Percentiles rank a stretch among this genome's conserved stretches.
These are phyloP conservation scores for Nannochloropsis salina DNA, from an alignment of 108 stramenopile species.

Conservation along the genomic window DNA sequence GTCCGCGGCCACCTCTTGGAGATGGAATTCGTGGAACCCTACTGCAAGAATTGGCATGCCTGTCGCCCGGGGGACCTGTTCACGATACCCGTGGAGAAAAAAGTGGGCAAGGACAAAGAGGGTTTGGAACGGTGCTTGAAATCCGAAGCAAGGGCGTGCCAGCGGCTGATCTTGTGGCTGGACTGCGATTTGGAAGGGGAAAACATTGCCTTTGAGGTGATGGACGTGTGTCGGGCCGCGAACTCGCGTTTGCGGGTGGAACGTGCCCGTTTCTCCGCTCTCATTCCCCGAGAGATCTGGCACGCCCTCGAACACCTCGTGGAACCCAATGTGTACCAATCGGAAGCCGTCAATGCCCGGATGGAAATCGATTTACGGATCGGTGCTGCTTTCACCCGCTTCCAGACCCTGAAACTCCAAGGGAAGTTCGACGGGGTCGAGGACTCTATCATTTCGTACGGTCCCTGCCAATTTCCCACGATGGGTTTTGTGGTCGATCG, in stretches of 20 bases:
- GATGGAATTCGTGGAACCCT: conserved; percentile 80
- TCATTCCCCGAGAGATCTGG: conserved; percentile 78
- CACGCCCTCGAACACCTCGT: conserved; percentile 73
- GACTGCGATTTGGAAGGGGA: conserved; percentile 99
- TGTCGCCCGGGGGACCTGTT: conserved; percentile 79
- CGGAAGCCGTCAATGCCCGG: conserved; percentile 82
- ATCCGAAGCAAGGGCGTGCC: conserved; percentile 35
- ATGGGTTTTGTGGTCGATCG: conserved; percentile 90
- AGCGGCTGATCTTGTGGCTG: conserved; percentile 87
- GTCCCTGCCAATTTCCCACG: conserved; percentile 96
- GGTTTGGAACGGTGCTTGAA: conserved; percentile 38
- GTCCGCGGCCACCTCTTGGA: conserved; percentile 91
- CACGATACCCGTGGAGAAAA: conserved; percentile 38
- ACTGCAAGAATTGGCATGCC: conserved; percentile 73
- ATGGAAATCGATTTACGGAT: conserved; percentile 94
- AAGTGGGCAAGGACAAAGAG: conserved; percentile 35
- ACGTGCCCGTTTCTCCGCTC: conserved; percentile 87
- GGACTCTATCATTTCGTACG: conserved; percentile 77
- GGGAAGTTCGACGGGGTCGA: conserved; percentile 81
- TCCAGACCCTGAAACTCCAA: conserved; percentile 84
- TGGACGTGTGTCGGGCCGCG: conserved; percentile 56
- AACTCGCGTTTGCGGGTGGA: conserved; percentile 61
- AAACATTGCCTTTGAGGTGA: conserved; percentile 91
- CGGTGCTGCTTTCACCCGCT: conserved; percentile 88
- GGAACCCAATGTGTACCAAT: conserved; percentile 76